These are phyloP conservation scores for Logfia minima DNA, from an alignment of 129 eudicot species.

Conservation along the genomic window DNA sequence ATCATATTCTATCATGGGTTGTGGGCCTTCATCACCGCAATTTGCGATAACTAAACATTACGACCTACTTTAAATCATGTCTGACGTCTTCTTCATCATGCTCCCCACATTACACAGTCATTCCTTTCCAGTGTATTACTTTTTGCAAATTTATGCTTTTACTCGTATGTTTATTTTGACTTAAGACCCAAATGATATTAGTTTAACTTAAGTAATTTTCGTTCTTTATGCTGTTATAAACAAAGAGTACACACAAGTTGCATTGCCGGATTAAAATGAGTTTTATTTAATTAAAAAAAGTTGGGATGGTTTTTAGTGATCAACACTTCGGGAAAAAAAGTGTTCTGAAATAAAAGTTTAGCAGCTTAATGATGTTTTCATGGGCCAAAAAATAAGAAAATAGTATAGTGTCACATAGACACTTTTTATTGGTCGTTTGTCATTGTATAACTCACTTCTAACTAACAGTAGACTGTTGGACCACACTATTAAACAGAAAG, in stretches of 20 bases:
- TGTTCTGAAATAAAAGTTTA: too few species aligned
- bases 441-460: background rate
- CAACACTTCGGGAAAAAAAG: too few species aligned
- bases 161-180: background rate
- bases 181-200: background rate
- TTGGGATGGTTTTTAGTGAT: too few species aligned
- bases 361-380: too few species aligned
- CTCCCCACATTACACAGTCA: constrained; percentile 9
- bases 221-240: too few species aligned
- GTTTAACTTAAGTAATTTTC: too few species aligned
- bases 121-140: background rate
- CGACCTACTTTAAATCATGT: constrained; percentile 14
- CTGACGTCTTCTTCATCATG: constrained; percentile 10
- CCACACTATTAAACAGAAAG: background rate
- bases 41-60: constrained; percentile 20
- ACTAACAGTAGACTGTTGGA: background rate
- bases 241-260: too few species aligned
- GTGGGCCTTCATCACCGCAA: constrained; percentile 32
- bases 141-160: background rate
- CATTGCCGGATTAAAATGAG: too few species aligned
- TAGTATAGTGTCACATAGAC: background rate
- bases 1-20: constrained; percentile 21
- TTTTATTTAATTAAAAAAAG: too few species aligned
- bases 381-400: too few species aligned
- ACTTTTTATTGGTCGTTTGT: background rate